Percentiles rank a stretch among this genome's conserved stretches.
Evolutionary conservation across 345 rosid species (phyloP).

Genomic region (Hibiscus mutabilis): DNA sequence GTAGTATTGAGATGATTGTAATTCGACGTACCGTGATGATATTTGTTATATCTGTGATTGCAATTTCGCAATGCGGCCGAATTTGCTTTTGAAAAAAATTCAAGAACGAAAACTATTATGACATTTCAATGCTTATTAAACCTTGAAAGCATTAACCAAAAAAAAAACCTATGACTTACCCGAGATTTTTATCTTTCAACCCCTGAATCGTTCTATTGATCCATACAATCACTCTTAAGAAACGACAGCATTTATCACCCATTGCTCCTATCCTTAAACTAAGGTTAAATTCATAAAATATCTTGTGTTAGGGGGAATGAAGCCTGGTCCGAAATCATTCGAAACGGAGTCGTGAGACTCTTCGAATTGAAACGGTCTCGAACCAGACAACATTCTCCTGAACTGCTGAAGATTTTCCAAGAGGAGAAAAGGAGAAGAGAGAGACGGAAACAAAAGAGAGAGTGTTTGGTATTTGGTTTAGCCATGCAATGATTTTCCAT

Average conservation of each 20-base stretch:
- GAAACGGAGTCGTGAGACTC: background rate
- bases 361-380: conserved; percentile 37
- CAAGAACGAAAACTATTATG: background rate
- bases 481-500: conserved; percentile 30
- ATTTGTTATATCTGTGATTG: too few species aligned
- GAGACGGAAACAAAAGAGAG: background rate
- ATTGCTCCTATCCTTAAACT: background rate
- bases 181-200: background rate
- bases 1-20: too few species aligned
- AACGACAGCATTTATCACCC: background rate
- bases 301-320: conserved; percentile 62
- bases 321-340: conserved; percentile 92
- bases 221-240: background rate
- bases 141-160: background rate
- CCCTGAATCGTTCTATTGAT: background rate
- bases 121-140: background rate
- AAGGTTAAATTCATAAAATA: background rate
- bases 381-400: conserved; percentile 65
- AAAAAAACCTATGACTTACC: background rate
- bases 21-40: too few species aligned
- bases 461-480: conserved; percentile 25
- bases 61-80: too few species aligned
- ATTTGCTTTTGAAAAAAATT: too few species aligned
- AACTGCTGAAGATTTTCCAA: conserved; percentile 13
- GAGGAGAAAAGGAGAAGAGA: background rate